A percentile compares a stretch with the other conserved stretches of the same genome.
Evolutionary conservation across 2,329 filamentous ascomycete species (phyloP).

Genomic region (Colletotrichum spaethianum): DNA sequence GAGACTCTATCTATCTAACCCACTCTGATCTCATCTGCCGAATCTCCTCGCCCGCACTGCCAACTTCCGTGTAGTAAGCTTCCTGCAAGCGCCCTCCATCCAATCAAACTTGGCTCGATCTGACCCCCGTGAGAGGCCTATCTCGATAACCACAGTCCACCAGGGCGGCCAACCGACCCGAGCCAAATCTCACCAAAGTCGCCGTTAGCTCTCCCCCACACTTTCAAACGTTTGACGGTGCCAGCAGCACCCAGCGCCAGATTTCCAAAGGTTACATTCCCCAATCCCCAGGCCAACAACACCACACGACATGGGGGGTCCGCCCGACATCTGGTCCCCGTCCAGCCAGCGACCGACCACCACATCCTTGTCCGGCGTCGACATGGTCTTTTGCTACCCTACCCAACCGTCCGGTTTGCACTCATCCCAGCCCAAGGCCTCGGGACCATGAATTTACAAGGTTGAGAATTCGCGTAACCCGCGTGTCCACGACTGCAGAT

Average conservation of each 20-base stretch:
- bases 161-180: neutral
- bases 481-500: neutral
- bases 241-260: neutral
- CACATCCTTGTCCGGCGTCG: neutral
- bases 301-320: neutral
- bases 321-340: neutral
- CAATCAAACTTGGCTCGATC: neutral
- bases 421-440: neutral
- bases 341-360: neutral
- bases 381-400: constrained; percentile 12
- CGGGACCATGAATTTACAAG: neutral
- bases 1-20: neutral
- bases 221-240: no score
- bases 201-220: neutral
- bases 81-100: no score
- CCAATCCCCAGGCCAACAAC: constrained; percentile 1
- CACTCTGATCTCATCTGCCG: neutral
- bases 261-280: constrained; percentile 9
- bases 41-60: neutral
- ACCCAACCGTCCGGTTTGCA: neutral
- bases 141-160: neutral
- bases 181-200: neutral
- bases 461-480: neutral
- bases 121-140: neutral
- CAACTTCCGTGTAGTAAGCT: neutral